phyloP scores from a whole-genome alignment of 2,329 filamentous ascomycete species.

The Mycogone perniciosa region DNA sequence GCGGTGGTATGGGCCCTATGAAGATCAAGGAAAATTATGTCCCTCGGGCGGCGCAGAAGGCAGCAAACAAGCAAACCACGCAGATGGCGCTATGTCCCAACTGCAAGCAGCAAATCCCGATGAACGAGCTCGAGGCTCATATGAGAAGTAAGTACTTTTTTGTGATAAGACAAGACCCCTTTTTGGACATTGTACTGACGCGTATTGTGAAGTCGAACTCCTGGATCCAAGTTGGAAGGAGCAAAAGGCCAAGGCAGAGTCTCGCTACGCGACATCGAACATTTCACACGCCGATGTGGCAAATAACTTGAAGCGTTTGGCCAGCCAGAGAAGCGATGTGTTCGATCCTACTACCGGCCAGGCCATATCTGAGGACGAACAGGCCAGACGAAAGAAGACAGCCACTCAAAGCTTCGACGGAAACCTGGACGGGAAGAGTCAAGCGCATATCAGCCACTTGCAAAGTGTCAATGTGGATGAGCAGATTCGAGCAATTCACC shows the following conservation, averaged over 20 bases:
- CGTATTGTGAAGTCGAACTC: conserved; percentile 61
- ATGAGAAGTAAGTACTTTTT: conserved; percentile 73
- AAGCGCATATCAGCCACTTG: conserved; percentile 50
- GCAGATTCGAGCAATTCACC: conserved; percentile 64
- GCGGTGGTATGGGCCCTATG: conserved; percentile 62
- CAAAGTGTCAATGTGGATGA: conserved; percentile 75
- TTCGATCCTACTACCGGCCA: conserved; percentile 71
- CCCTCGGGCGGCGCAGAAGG: conserved; percentile 69
- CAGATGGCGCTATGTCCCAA: conserved; percentile 81
- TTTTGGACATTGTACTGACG: not conserved
- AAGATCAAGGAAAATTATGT: conserved; percentile 93
- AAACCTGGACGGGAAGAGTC: conserved; percentile 52
- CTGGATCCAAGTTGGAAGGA: conserved; percentile 94
- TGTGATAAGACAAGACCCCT: not conserved
- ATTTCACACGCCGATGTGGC: conserved; percentile 81
- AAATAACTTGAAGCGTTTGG: conserved; percentile 90
- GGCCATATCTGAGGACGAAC: conserved; percentile 65
- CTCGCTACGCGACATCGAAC: conserved; percentile 79
- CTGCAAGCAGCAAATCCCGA: conserved; percentile 83
- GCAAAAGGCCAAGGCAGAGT: conserved; percentile 82
- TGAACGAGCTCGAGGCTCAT: conserved; percentile 82
- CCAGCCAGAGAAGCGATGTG: conserved; percentile 79
- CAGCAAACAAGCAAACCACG: conserved; percentile 57
- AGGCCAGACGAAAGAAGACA: conserved; percentile 68
- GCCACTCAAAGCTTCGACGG: conserved; percentile 61